Evolutionary conservation across 352 stramenopile genomes (phyloP), one percentile per base, ranked within the genome.

Genomic region (Phytophthora agathidicida): DNA sequence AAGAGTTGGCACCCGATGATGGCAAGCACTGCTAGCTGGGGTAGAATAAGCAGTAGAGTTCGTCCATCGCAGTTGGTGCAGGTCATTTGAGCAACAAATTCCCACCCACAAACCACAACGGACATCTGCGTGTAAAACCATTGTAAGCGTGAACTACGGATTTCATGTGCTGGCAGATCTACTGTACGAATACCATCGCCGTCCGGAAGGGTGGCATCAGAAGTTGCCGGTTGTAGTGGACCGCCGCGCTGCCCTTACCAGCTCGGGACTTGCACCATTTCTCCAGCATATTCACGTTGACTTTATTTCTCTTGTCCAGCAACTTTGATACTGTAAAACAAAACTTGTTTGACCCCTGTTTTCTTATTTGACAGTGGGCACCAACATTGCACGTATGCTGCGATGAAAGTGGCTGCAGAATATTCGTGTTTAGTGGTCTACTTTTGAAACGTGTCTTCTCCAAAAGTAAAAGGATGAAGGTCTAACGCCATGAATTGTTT

Each of bases 101-200:
- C 56, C 62, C 62, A 71, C 17, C 36, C 48, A 23, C 56, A 63
- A 23, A 38, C 32, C 33, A 58, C 23, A 1, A 53, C 31, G 16
- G 30, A 35, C 19, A 54, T n/a, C 52, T 69, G 1, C 16, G 11
- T 16, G 19, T 36, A 20, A 11, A 44, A n/a, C n/a, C n/a, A n/a
- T n/a, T n/a, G n/a, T n/a, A 27, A 35, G 10, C 31, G 19, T 57
- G 6, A 63, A 9, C 26, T 22, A 20, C 17, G 38, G 4, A 30
- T 32, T 8, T 4, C 17, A 19, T 27, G 27, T 17, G n/a, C n/a
- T 39, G 33, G 3, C 7, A 43, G 19, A 27, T 10, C 11, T 30
- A 9, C 3, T 17, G 5, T 38, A 30, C 13, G 3, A 13, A 36
- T 51, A 68, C 49, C 37, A 46, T 10, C n/a, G 38, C 39, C 3